These are phyloP conservation scores for Chalaropsis ovoidea DNA, from an alignment of 2,329 filamentous ascomycete genomes.

Conservation along the genomic window DNA sequence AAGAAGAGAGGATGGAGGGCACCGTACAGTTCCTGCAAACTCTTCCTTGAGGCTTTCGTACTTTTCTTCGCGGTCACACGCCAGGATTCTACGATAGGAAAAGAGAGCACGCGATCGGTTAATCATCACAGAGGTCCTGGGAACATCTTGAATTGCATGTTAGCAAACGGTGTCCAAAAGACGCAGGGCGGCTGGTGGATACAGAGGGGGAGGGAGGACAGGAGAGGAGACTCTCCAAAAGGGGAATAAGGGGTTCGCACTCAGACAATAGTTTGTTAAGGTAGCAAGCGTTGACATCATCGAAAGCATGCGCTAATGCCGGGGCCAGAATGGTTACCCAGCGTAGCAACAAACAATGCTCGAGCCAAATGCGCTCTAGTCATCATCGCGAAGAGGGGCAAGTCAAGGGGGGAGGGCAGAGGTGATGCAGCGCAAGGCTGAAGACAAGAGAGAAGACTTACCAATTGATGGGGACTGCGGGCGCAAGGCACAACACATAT, in stretches of 20 bases:
- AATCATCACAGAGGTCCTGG: slow-evolving; percentile 17
- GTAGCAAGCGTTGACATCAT: slow-evolving; percentile 99
- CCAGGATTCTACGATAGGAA: slow-evolving; percentile 60
- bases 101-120: slow-evolving; percentile 12
- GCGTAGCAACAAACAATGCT: slow-evolving; percentile 63
- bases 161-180: slow-evolving; percentile 17
- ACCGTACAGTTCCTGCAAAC: slow-evolving; percentile 74
- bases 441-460: slow-evolving; percentile 31
- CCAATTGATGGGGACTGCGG: slow-evolving; percentile 30
- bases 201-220: neutral
- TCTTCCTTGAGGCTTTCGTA: slow-evolving; percentile 70
- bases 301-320: slow-evolving; percentile 56
- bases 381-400: slow-evolving; percentile 57
- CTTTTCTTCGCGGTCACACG: slow-evolving; percentile 86
- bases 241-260: slow-evolving; percentile 24
- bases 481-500: slow-evolving; percentile 13
- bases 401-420: slow-evolving; percentile 9
- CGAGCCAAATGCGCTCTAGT: slow-evolving; percentile 99
- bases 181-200: neutral
- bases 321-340: slow-evolving; percentile 67
- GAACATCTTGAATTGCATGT: slow-evolving; percentile 15
- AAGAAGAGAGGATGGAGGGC: slow-evolving; percentile 28
- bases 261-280: slow-evolving; percentile 78
- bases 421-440: slow-evolving; percentile 11
- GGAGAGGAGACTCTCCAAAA: neutral